A percentile compares a stretch with the other conserved stretches of the same genome.
Evolutionary conservation across 768 basidiomycete species (phyloP).

Genomic region (Naganishia friedmannii): DNA sequence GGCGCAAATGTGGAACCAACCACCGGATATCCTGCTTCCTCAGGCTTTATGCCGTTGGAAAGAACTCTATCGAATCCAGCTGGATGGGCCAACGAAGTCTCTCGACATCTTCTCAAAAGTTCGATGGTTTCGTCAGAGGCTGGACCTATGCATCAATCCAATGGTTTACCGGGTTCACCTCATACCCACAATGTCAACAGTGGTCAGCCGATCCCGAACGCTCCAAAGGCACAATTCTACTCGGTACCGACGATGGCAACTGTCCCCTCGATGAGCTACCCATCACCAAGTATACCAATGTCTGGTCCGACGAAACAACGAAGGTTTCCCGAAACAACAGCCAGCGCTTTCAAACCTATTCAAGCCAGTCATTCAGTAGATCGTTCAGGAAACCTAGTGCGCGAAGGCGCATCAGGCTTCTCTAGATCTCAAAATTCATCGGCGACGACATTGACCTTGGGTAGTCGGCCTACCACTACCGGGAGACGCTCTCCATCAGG

Average conservation of each 20-base stretch:
- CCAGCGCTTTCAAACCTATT: not conserved
- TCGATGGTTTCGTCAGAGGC: too few species aligned
- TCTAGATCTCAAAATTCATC: not conserved
- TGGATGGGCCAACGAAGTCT: conserved; percentile 11
- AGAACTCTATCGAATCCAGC: not conserved
- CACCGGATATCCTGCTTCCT: not conserved
- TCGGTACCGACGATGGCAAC: not conserved
- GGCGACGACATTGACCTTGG: not conserved
- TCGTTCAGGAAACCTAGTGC: not conserved
- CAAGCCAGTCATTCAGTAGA: not conserved
- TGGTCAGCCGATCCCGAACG: not conserved
- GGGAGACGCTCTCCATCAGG: not conserved
- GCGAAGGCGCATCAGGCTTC: not conserved
- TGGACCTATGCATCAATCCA: too few species aligned
- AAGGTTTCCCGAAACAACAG: not conserved
- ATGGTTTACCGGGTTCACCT: not conserved
- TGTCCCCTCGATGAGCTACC: not conserved
- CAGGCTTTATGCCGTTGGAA: not conserved
- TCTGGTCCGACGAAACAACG: not conserved
- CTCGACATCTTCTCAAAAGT: not conserved
- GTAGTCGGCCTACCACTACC: not conserved
- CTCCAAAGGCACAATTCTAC: not conserved
- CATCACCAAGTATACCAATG: not conserved
- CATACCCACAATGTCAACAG: not conserved
- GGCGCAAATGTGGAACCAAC: not conserved